Percentiles rank a stretch among this genome's conserved stretches.
Evolutionary conservation across 805 yeast genomes (phyloP).

Genomic region (Nakazawaea ishiwadae): DNA sequence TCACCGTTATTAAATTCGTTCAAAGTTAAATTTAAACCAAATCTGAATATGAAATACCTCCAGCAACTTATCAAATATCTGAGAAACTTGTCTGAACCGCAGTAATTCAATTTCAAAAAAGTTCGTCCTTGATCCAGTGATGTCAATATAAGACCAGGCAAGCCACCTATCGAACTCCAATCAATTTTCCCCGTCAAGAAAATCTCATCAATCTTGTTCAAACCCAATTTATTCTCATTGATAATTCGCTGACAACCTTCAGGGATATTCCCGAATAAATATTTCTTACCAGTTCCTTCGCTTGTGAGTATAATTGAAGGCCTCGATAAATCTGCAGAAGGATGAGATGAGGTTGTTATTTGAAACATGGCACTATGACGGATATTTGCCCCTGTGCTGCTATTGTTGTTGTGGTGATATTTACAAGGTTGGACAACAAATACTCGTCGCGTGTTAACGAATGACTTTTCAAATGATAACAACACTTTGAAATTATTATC

Average conservation of each 20-base stretch:
- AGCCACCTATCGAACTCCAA: slow-evolving; percentile 85
- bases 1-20: slow-evolving; percentile 17
- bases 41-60: slow-evolving; percentile 82
- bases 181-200: slow-evolving; percentile 74
- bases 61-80: slow-evolving; percentile 69
- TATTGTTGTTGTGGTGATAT: background rate
- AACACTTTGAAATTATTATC: background rate
- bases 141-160: slow-evolving; percentile 85
- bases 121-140: slow-evolving; percentile 72
- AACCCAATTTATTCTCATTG: slow-evolving; percentile 51
- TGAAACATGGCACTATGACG: slow-evolving; percentile 8
- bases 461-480: too few species aligned
- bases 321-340: slow-evolving; percentile 53
- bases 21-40: slow-evolving; percentile 52
- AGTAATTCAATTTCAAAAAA: slow-evolving; percentile 49
- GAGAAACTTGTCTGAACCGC: slow-evolving; percentile 34
- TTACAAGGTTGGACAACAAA: too few species aligned
- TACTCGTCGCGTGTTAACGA: too few species aligned
- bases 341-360: slow-evolving; percentile 36
- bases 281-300: slow-evolving; percentile 47
- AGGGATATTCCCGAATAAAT: slow-evolving; percentile 72
- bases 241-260: slow-evolving; percentile 84
- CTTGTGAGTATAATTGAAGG: slow-evolving; percentile 50
- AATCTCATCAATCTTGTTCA: slow-evolving; percentile 56
- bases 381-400: background rate